Conservation (phyloP, 352 stramenopile species). For the Blastocystis sp. region DNA sequence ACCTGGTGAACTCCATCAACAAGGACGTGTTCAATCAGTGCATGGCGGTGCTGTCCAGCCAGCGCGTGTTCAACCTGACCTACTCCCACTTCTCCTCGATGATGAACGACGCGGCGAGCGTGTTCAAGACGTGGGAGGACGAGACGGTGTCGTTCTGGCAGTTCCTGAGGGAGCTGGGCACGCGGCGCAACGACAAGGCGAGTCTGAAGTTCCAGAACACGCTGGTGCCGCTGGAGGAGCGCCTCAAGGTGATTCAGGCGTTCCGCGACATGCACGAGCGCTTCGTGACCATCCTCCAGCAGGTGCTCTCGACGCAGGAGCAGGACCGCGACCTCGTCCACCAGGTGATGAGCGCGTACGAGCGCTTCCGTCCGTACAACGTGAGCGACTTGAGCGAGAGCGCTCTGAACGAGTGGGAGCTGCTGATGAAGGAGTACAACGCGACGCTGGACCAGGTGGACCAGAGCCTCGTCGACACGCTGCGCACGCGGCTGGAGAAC, state of each 20-base stretch:
- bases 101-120: background rate
- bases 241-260: constrained; percentile 84
- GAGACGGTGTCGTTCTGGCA: constrained; percentile 82
- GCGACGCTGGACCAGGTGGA: constrained; percentile 88
- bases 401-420: constrained; percentile 84
- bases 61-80: constrained; percentile 62
- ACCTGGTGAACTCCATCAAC: constrained; percentile 72
- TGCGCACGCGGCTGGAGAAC: constrained; percentile 85
- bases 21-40: constrained; percentile 73
- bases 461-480: constrained; percentile 86
- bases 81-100: constrained; percentile 69
- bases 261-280: constrained; percentile 90
- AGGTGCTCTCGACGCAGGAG: constrained; percentile 77
- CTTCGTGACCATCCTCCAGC: constrained; percentile 83
- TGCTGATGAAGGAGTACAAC: constrained; percentile 86
- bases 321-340: constrained; percentile 24
- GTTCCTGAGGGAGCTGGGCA: constrained; percentile 84
- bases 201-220: constrained; percentile 78
- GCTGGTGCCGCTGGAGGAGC: constrained; percentile 84
- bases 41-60: constrained; percentile 38
- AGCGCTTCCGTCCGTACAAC: constrained; percentile 82
- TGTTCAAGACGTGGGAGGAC: constrained; percentile 73
- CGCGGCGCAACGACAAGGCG: constrained; percentile 80
- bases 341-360: constrained; percentile 85
- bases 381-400: constrained; percentile 85